Percentiles rank a stretch among this genome's conserved stretches.
These are phyloP conservation scores for Dactylonectria estremocensis DNA, from an alignment of 2,329 filamentous ascomycete genomes.

Conservation along the genomic window DNA sequence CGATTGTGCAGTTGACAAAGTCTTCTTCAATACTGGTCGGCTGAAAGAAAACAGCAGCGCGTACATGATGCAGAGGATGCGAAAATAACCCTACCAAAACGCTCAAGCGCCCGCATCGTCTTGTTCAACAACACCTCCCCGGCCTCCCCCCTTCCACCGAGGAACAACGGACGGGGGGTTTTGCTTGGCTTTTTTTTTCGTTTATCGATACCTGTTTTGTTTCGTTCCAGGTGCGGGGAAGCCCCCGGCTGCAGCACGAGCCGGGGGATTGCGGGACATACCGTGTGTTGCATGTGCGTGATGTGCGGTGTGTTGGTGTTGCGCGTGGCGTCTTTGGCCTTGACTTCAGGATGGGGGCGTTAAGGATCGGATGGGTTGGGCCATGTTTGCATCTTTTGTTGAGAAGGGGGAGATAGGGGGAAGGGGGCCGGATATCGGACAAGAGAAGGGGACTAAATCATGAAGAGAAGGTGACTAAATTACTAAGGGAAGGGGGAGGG, in stretches of 20 bases:
- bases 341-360: not conserved
- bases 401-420: not conserved
- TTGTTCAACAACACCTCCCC: not conserved
- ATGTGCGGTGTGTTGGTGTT: not conserved
- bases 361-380: not conserved
- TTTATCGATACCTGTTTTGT: not conserved
- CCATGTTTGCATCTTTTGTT: too few relatives aligned
- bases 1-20: too few relatives aligned
- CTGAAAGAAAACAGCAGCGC: too few relatives aligned
- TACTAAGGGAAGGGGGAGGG: not conserved
- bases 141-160: not conserved
- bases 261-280: not conserved
- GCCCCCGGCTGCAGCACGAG: not conserved
- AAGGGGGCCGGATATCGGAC: not conserved
- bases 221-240: not conserved
- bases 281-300: not conserved
- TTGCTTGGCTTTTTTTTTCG: not conserved
- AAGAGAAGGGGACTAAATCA: too few relatives aligned
- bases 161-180: not conserved
- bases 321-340: not conserved
- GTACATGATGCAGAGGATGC: not conserved
- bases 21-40: too few relatives aligned
- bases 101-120: not conserved
- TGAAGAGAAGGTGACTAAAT: too few relatives aligned
- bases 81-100: not conserved